Conservation (phyloP, 2,329 filamentous ascomycete genomes). For the Pseudogymnoascus sp. region DNA sequence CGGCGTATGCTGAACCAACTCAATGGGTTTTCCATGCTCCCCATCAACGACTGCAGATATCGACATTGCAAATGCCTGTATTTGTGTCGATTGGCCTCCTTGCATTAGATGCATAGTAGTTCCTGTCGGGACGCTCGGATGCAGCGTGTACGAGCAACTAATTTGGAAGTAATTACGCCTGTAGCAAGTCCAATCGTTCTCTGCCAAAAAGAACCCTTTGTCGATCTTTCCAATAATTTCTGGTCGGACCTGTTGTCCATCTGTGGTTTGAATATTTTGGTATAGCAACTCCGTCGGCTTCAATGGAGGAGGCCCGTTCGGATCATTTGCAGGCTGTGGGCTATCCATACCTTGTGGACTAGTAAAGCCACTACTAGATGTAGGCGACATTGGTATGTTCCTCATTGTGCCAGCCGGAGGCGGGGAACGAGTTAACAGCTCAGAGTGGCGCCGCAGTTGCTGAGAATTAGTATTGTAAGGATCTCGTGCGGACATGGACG, state of each 20-base stretch:
- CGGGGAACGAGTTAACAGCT: conserved; percentile 27
- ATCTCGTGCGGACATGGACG: conserved; percentile 26
- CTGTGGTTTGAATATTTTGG: conserved; percentile 38
- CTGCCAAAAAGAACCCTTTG: conserved; percentile 60
- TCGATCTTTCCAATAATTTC: conserved; percentile 61
- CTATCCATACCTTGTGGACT: conserved; percentile 28
- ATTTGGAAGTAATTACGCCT: conserved; percentile 65
- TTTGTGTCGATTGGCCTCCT: conserved; percentile 29
- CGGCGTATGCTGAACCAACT: conserved; percentile 67
- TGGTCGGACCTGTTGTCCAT: conserved; percentile 46
- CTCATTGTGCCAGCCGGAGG: conserved; percentile 23
- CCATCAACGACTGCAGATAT: conserved; percentile 60
- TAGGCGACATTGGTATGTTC: conserved; percentile 27
- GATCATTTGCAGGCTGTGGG: conserved; percentile 13
- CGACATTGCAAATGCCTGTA: conserved; percentile 56
- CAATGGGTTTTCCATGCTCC: conserved; percentile 53
- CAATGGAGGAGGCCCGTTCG: conserved; percentile 28
- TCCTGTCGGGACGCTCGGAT: conserved; percentile 36
- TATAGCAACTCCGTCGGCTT: conserved; percentile 33
- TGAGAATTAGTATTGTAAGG: conserved; percentile 26
- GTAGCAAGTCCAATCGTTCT: conserved; percentile 67
- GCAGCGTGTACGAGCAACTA: conserved; percentile 53
- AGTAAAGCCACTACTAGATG: conserved; percentile 27
- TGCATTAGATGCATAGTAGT: conserved; percentile 35
- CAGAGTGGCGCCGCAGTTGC: conserved; percentile 24